Conservation (phyloP, 352 stramenopile species). For the Aphanomyces astaci region DNA sequence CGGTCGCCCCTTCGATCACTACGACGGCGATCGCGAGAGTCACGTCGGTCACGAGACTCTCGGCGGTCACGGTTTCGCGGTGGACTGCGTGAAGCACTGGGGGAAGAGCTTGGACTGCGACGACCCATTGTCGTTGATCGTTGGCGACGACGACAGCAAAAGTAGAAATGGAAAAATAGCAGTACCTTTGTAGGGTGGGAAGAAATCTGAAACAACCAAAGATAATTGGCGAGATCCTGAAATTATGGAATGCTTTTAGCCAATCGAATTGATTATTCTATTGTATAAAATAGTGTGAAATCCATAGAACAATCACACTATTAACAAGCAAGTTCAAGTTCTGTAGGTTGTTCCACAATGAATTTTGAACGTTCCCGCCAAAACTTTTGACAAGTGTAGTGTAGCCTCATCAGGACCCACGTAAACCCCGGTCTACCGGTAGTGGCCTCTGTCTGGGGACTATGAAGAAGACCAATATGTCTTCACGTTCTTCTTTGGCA, state of each 20-base stretch:
- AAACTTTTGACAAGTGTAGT: no score
- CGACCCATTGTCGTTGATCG: not conserved
- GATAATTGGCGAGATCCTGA: not conserved
- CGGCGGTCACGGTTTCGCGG: not conserved
- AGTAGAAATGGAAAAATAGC: conserved; percentile 81
- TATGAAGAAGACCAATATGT: no score
- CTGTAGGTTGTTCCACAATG: no score
- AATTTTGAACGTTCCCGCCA: no score
- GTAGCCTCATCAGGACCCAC: no score
- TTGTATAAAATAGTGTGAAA: not conserved
- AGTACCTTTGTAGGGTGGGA: not conserved
- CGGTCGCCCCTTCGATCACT: conserved; percentile 11
- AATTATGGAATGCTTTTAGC: no score
- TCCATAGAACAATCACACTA: no score
- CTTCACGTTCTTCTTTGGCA: no score
- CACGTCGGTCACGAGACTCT: not conserved
- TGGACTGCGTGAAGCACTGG: conserved; percentile 65
- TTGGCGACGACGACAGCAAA: conserved; percentile 44
- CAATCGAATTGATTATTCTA: no score
- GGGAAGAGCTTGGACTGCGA: conserved; percentile 68
- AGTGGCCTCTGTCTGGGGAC: no score
- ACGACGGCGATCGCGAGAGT: not conserved
- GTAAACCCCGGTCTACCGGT: no score
- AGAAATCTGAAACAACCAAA: not conserved
- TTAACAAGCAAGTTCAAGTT: no score